Conservation (phyloP, 1,284 basidiomycete genomes). For the Heterobasidion occidentale region DNA sequence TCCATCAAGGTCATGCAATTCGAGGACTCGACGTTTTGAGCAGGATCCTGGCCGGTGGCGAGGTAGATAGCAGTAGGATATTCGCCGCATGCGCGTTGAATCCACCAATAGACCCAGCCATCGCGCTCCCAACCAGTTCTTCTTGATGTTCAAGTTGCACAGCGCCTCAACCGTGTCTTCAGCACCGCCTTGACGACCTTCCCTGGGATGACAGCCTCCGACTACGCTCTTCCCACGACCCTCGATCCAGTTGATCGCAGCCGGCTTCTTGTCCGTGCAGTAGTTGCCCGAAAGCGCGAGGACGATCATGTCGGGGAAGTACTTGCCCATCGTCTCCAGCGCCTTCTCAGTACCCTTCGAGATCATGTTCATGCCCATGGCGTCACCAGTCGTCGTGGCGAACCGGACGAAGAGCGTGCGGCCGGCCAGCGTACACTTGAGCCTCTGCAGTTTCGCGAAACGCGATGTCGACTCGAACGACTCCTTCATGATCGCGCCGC, state of each 20-base stretch:
- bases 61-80: constrained; percentile 92
- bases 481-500: constrained; percentile 68
- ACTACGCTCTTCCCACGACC: constrained; percentile 97
- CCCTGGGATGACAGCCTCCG: constrained; percentile 87
- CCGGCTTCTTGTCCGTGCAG: constrained; percentile 99
- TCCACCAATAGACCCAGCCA: constrained; percentile 96
- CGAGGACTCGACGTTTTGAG: constrained; percentile 97
- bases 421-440: constrained; percentile 86
- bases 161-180: constrained; percentile 93
- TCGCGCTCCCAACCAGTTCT: constrained; percentile 97
- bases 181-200: constrained; percentile 84
- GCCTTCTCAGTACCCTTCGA: constrained; percentile 95
- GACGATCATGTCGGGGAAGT: constrained; percentile 93
- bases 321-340: constrained; percentile 70
- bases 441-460: constrained; percentile 76
- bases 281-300: constrained; percentile 96
- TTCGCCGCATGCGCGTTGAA: constrained; percentile 99
- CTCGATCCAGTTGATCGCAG: constrained; percentile 99
- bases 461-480: constrained; percentile 94
- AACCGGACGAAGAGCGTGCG: constrained; percentile 95
- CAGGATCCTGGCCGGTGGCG: constrained; percentile 97
- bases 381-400: constrained; percentile 93
- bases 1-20: constrained; percentile 99
- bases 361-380: constrained; percentile 99
- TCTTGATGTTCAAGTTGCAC: constrained; percentile 93